A percentile compares a stretch with the other conserved stretches of the same genome.
Evolutionary conservation across 495 filamentous ascomycete genomes (phyloP).

Genomic region (Penicillium robsamsonii): DNA sequence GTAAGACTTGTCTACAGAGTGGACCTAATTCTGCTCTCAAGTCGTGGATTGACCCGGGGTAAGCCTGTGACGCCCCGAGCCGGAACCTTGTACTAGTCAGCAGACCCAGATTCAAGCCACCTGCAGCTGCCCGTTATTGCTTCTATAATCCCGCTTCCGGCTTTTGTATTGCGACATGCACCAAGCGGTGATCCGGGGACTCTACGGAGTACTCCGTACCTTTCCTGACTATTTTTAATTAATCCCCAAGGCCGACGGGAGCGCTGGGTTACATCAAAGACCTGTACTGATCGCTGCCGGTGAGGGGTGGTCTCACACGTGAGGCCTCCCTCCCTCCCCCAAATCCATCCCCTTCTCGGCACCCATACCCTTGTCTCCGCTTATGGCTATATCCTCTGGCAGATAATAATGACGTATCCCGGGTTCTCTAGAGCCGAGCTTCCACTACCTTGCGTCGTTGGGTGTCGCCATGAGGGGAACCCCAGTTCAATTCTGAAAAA

Average conservation of each 20-base stretch:
- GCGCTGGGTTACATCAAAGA: background rate
- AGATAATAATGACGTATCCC: background rate
- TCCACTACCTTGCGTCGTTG: background rate
- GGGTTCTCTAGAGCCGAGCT: background rate
- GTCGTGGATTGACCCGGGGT: background rate
- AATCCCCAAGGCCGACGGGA: background rate
- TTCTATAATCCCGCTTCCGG: background rate
- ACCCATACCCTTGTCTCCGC: background rate
- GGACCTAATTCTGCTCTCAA: background rate
- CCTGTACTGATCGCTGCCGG: background rate
- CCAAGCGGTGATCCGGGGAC: background rate
- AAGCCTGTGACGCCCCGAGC: background rate
- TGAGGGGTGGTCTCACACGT: background rate
- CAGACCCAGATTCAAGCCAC: background rate
- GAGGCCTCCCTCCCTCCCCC: background rate
- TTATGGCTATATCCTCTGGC: background rate
- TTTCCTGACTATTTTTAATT: background rate
- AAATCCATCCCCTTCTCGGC: background rate
- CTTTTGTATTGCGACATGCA: background rate
- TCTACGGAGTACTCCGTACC: no score
- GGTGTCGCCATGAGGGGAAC: constrained; percentile 3
- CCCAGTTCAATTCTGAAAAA: background rate
- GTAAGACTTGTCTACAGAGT: background rate
- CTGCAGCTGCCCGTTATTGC: background rate
- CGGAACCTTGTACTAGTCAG: background rate